Evolutionary conservation across 805 yeast genomes (phyloP).

Genomic region (Huiozyma sinensis): DNA sequence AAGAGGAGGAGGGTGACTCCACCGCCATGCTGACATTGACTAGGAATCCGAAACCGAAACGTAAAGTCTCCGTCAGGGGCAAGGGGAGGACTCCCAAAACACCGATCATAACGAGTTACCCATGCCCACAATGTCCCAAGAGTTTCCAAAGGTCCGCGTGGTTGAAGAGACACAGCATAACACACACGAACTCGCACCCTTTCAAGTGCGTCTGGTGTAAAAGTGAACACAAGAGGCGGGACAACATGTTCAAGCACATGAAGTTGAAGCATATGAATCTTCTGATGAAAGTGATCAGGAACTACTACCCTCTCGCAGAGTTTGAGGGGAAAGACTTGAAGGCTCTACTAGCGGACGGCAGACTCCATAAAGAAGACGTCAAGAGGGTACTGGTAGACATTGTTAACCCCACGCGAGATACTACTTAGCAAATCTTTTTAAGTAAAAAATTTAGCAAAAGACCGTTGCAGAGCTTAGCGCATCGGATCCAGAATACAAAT

Average conservation of each 20-base stretch:
- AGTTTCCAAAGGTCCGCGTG: slow-evolving; percentile 24
- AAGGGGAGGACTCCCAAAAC: too few species aligned
- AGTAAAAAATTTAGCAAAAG: neutral
- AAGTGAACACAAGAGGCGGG: slow-evolving; percentile 26
- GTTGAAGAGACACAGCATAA: slow-evolving; percentile 23
- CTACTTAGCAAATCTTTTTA: neutral
- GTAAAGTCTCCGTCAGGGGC: too few species aligned
- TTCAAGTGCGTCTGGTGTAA: slow-evolving; percentile 24
- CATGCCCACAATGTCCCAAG: slow-evolving; percentile 11
- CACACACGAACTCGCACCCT: slow-evolving; percentile 21
- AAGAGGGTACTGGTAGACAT: slow-evolving; percentile 10
- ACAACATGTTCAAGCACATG: slow-evolving; percentile 26
- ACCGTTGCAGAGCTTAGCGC: neutral
- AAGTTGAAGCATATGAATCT: slow-evolving; percentile 21
- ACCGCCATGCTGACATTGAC: too few species aligned
- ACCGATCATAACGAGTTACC: too few species aligned
- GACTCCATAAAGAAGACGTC: slow-evolving; percentile 17
- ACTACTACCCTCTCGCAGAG: slow-evolving; percentile 4
- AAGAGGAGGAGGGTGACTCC: too few species aligned
- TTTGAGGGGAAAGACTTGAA: slow-evolving; percentile 3
- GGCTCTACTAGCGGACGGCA: slow-evolving; percentile 10
- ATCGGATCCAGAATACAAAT: too few species aligned
- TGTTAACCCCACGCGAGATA: neutral
- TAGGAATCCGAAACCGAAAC: too few species aligned
- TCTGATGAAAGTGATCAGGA: slow-evolving; percentile 10